Conservation (phyloP, 371 early-diverging fungal genomes). For the Zychaea mexicana region DNA sequence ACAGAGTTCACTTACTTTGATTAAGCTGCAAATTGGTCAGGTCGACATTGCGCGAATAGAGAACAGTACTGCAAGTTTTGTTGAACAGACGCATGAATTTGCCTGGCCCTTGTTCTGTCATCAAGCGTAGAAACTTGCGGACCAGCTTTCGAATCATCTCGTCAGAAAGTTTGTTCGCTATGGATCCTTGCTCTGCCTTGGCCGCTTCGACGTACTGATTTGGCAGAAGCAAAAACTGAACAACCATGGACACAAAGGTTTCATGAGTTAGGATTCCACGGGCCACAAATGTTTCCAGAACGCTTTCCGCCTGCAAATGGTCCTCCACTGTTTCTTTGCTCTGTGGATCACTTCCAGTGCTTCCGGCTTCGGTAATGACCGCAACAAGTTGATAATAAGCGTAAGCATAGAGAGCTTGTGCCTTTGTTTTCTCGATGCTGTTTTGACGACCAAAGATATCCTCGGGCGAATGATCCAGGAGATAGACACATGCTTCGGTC, state of each 20-base stretch:
- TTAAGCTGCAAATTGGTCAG: constrained; percentile 26
- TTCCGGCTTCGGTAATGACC: constrained; percentile 20
- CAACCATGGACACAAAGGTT: constrained; percentile 13
- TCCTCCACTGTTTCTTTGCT: no score
- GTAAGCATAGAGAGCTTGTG: constrained; percentile 23
- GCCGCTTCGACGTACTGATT: constrained; percentile 25
- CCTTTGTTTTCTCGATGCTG: constrained; percentile 14
- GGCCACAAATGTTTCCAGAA: background rate
- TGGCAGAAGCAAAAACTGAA: constrained; percentile 29
- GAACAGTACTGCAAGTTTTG: constrained; percentile 5
- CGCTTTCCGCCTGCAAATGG: background rate
- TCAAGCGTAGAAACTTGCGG: constrained; percentile 12
- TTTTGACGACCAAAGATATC: constrained; percentile 6
- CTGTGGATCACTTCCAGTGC: no score
- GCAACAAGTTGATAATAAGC: constrained; percentile 17
- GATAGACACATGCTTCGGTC: constrained; percentile 12
- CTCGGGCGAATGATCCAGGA: constrained; percentile 15
- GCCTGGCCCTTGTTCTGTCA: constrained; percentile 9
- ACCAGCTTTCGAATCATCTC: constrained; percentile 17
- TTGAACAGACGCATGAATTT: constrained; percentile 13
- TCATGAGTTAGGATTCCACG: constrained; percentile 11
- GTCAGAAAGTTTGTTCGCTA: constrained; percentile 15
- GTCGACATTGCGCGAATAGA: constrained; percentile 24
- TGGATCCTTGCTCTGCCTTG: constrained; percentile 24
- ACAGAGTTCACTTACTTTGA: constrained; percentile 27